These are phyloP conservation scores for Trichosporon sp. DNA, from an alignment of 1,284 basidiomycete species.

Conservation along the genomic window DNA sequence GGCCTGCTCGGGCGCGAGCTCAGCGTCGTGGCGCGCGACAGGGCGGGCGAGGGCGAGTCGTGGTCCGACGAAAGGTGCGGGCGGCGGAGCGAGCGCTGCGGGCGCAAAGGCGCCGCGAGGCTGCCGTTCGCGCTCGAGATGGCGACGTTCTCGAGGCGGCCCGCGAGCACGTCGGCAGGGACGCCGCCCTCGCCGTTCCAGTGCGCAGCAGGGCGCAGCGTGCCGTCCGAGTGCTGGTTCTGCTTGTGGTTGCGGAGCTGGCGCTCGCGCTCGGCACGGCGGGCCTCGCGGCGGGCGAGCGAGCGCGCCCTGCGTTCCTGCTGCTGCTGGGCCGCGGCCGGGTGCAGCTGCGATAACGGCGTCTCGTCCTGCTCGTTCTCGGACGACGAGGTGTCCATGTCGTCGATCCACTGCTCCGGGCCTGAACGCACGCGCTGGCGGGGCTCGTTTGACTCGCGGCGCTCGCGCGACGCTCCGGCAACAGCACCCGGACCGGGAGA, in stretches of 20 bases:
- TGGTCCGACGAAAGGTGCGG: constrained; percentile 1
- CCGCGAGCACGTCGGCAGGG: constrained; percentile 31
- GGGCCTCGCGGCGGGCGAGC: constrained; percentile 15
- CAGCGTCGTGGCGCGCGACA: neutral
- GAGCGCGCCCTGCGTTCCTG: constrained; percentile 11
- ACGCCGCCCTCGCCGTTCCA: constrained; percentile 49
- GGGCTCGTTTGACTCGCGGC: neutral
- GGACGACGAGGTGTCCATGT: constrained; percentile 10
- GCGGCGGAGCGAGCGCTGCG: constrained; percentile 1
- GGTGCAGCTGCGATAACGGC: constrained; percentile 40
- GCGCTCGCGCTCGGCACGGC: constrained; percentile 16
- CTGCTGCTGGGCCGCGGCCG: constrained; percentile 34
- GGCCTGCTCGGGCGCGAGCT: constrained; percentile 1
- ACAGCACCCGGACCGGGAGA: no score
- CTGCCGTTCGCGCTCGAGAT: constrained; percentile 4
- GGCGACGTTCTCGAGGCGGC: constrained; percentile 29
- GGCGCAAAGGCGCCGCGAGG: neutral
- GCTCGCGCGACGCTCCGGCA: constrained; percentile 10
- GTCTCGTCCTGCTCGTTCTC: constrained; percentile 33
- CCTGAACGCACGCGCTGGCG: neutral
- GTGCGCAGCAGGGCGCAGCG: constrained; percentile 14
- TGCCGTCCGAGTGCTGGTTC: constrained; percentile 5
- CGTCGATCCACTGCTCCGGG: constrained; percentile 12
- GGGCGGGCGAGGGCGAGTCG: neutral
- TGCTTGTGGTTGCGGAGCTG: constrained; percentile 14